A percentile compares a stretch with the other conserved stretches of the same genome.
phyloP scores from a whole-genome alignment of 495 filamentous ascomycete genomes.

The Viridothelium virens region DNA sequence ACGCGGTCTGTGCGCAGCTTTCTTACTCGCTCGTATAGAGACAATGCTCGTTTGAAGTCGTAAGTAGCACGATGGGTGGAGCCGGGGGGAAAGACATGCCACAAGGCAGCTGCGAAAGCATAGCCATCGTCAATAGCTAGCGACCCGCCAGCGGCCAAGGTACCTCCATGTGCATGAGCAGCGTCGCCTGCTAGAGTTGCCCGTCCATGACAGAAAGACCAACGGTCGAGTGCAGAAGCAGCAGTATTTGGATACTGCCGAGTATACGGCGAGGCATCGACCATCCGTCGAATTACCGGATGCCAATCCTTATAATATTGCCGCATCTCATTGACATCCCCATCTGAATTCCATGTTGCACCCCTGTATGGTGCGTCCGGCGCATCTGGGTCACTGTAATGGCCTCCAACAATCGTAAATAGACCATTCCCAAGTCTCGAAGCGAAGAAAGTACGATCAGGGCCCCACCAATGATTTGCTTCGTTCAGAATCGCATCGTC shows the following conservation, averaged over 20 bases:
- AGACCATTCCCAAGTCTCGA: conserved; percentile 39
- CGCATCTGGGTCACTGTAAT: conserved; percentile 37
- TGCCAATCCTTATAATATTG: conserved; percentile 43
- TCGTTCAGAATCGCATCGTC: conserved; percentile 37
- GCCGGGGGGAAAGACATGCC: conserved; percentile 12
- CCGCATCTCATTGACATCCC: conserved; percentile 36
- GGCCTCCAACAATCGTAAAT: conserved; percentile 43
- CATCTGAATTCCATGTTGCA: conserved; percentile 38
- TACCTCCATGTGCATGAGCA: conserved; percentile 46
- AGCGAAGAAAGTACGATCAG: conserved; percentile 42
- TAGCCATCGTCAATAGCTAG: conserved; percentile 46
- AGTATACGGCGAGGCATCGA: conserved; percentile 39
- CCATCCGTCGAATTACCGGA: conserved; percentile 37
- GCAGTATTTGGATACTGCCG: conserved; percentile 42
- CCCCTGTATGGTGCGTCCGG: conserved; percentile 36
- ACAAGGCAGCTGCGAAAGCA: conserved; percentile 20
- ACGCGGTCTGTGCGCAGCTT: conserved; percentile 41
- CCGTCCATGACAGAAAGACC: conserved; percentile 35
- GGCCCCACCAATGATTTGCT: conserved; percentile 46
- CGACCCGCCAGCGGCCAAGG: conserved; percentile 45
- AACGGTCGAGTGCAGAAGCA: conserved; percentile 36
- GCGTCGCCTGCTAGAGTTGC: conserved; percentile 43
- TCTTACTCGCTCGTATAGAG: conserved; percentile 37
- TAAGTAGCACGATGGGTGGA: conserved; percentile 12
- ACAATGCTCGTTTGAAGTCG: conserved; percentile 31